A percentile compares a stretch with the other conserved stretches of the same genome.
Evolutionary conservation across 805 yeast genomes (phyloP).

Genomic region (Priceomyces medius): DNA sequence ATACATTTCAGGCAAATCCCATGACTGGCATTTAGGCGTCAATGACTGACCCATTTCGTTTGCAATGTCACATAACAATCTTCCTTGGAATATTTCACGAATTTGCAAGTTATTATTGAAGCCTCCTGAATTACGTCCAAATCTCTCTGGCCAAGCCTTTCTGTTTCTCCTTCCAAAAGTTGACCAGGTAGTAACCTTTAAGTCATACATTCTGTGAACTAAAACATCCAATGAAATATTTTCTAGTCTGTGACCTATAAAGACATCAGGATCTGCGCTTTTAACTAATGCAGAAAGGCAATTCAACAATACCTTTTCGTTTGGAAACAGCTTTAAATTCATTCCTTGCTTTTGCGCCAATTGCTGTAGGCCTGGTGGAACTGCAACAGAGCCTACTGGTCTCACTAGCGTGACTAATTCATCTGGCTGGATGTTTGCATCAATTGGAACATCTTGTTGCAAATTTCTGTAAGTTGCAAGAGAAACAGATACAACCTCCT

Average conservation of each 20-base stretch:
- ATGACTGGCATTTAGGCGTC: conserved; percentile 87
- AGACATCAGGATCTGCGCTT: conserved; percentile 83
- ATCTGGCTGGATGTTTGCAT: conserved; percentile 58
- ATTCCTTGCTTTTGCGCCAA: conserved; percentile 56
- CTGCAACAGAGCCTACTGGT: conserved; percentile 62
- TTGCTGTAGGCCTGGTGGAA: conserved; percentile 75
- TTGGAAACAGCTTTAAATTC: conserved; percentile 58
- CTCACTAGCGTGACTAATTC: conserved; percentile 72
- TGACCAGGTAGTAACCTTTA: conserved; percentile 74
- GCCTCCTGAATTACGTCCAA: conserved; percentile 51
- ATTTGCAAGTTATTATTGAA: conserved; percentile 53
- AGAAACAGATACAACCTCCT: conserved; percentile 84
- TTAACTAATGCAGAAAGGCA: conserved; percentile 73
- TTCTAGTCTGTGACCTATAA: conserved; percentile 85
- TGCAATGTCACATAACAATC: conserved; percentile 87
- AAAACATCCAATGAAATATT: conserved; percentile 74
- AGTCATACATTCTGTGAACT: conserved; percentile 75
- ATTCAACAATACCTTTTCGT: conserved; percentile 71
- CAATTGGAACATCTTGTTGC: conserved; percentile 73
- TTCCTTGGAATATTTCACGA: conserved; percentile 75
- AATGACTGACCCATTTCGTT: conserved; percentile 94
- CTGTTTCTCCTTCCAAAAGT: conserved; percentile 79
- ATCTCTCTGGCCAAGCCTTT: conserved; percentile 73
- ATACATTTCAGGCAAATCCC: conserved; percentile 93
- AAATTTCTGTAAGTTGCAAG: conserved; percentile 67